A percentile compares a stretch with the other conserved stretches of the same genome.
phyloP scores from a whole-genome alignment of 2,329 filamentous ascomycete species.

The Furcasterigmium sp. region DNA sequence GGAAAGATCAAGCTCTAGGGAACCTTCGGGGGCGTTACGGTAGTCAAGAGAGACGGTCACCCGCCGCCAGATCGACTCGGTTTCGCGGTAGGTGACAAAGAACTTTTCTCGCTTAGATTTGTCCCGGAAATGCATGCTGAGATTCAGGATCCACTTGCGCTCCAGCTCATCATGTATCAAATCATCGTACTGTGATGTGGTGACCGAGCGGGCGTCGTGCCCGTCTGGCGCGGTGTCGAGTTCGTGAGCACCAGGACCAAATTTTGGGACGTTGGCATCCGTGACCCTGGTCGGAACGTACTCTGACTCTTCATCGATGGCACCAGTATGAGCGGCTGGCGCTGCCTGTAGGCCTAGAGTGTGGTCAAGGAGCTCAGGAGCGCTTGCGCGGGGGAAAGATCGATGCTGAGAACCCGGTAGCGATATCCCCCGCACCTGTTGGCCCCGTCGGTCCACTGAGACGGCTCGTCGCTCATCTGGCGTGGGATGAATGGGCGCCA shows the following conservation, averaged over 20 bases:
- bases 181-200: slow-evolving; percentile 52
- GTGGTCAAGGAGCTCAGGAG: slow-evolving; percentile 36
- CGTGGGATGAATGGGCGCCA: slow-evolving; percentile 61
- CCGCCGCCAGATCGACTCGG: slow-evolving; percentile 72
- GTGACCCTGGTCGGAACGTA: slow-evolving; percentile 13
- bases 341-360: slow-evolving; percentile 18
- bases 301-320: slow-evolving; percentile 25
- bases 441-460: slow-evolving; percentile 53
- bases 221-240: slow-evolving; percentile 18
- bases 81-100: slow-evolving; percentile 88
- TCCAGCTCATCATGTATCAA: slow-evolving; percentile 78
- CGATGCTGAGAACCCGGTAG: slow-evolving; percentile 25
- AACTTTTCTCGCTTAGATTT: slow-evolving; percentile 93
- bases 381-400: slow-evolving; percentile 40
- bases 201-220: slow-evolving; percentile 40
- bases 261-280: slow-evolving; percentile 8
- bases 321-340: slow-evolving; percentile 22
- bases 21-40: slow-evolving; percentile 70
- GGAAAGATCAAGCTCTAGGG: slow-evolving; percentile 78
- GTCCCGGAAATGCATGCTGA: slow-evolving; percentile 97
- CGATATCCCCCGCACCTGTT: slow-evolving; percentile 27
- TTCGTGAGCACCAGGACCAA: slow-evolving; percentile 18
- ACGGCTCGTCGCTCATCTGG: slow-evolving; percentile 65
- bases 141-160: slow-evolving; percentile 87
- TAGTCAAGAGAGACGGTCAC: slow-evolving; percentile 96